A percentile compares a stretch with the other conserved stretches of the same genome.
phyloP scores from a whole-genome alignment of 2,329 filamentous ascomycete genomes.

The Lecanicillium sp. region DNA sequence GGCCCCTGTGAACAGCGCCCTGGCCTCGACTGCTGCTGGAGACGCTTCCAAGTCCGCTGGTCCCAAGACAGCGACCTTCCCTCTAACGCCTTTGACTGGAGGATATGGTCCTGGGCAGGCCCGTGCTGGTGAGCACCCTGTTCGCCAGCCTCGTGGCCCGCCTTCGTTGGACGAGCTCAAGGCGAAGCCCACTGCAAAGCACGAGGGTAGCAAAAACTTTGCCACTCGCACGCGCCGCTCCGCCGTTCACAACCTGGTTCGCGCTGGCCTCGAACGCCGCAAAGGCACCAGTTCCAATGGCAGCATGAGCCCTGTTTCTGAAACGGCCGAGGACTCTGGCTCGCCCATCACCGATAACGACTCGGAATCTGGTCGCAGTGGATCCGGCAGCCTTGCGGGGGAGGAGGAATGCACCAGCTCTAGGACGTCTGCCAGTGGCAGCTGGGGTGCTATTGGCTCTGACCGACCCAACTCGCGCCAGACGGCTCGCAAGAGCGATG shows the following conservation, averaged over 20 bases:
- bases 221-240: constrained; percentile 84
- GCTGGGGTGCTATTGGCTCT: constrained; percentile 74
- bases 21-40: constrained; percentile 33
- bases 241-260: constrained; percentile 84
- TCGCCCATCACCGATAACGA: constrained; percentile 66
- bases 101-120: constrained; percentile 88
- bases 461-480: constrained; percentile 68
- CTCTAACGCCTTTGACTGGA: constrained; percentile 70
- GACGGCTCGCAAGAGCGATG: constrained; percentile 55
- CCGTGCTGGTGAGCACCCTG: constrained; percentile 87
- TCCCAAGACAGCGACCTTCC: constrained; percentile 73
- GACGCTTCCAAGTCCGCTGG: constrained; percentile 49
- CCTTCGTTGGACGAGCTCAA: constrained; percentile 86
- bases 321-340: constrained; percentile 60
- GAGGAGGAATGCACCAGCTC: constrained; percentile 64
- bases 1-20: constrained; percentile 45
- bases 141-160: constrained; percentile 86
- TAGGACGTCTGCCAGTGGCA: constrained; percentile 65
- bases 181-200: constrained; percentile 81
- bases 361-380: constrained; percentile 61
- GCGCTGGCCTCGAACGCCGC: constrained; percentile 81
- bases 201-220: constrained; percentile 98
- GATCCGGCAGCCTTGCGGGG: constrained; percentile 73
- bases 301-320: constrained; percentile 84
- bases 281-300: constrained; percentile 64